A percentile compares a stretch with the other conserved stretches of the same genome.
Evolutionary conservation across 1,284 basidiomycete genomes (phyloP).

Genomic region (Ustilago hordei): DNA sequence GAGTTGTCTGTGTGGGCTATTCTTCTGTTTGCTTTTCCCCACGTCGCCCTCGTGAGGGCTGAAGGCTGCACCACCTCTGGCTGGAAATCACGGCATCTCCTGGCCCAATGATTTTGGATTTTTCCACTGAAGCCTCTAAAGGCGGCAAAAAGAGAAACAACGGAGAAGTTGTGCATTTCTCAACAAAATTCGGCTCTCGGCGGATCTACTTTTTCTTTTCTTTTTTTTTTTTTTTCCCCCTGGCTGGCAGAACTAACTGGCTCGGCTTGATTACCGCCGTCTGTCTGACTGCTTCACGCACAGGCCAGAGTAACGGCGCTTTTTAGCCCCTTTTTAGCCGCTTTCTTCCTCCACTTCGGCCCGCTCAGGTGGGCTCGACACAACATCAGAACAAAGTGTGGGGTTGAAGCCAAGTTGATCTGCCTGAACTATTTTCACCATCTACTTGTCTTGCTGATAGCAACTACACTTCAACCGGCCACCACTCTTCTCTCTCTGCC

Average conservation of each 20-base stretch:
- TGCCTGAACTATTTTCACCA: not conserved
- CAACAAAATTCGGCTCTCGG: constrained; percentile 1
- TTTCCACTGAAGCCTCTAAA: not conserved
- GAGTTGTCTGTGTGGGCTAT: not conserved
- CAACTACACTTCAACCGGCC: not conserved
- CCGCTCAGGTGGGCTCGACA: constrained; percentile 1
- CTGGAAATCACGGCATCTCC: constrained; percentile 21
- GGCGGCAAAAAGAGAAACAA: not conserved
- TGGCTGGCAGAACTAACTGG: not conserved
- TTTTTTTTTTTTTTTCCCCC: constrained; percentile 25
- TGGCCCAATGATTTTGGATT: not conserved
- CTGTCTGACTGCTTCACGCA: not conserved
- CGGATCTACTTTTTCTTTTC: constrained; percentile 25
- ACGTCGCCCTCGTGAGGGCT: constrained; percentile 1
- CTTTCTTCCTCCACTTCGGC: constrained; percentile 33
- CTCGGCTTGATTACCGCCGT: constrained; percentile 12
- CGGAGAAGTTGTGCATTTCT: not conserved
- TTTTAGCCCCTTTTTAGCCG: constrained; percentile 3
- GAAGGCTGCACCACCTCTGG: not conserved
- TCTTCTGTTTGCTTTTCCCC: not conserved
- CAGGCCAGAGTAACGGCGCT: not conserved
- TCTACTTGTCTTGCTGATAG: not conserved
- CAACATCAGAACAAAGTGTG: constrained; percentile 9
- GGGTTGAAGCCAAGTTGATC: constrained; percentile 4
- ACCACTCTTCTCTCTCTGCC: not conserved